These are phyloP conservation scores for Celoporthe dispersa DNA, from an alignment of 2,329 filamentous ascomycete genomes.

Conservation along the genomic window DNA sequence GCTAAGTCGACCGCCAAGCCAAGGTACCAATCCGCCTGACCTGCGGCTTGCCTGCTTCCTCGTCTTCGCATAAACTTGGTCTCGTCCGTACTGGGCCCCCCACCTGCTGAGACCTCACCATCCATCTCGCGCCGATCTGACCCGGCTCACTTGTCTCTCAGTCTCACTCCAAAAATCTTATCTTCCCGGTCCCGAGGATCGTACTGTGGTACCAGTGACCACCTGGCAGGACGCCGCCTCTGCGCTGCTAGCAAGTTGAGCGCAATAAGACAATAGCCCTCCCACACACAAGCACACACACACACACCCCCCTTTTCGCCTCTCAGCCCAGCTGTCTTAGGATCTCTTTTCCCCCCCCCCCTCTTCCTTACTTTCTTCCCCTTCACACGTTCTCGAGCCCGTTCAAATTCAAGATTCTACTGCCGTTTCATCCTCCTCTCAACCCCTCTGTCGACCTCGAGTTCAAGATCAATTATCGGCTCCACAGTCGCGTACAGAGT, in stretches of 20 bases:
- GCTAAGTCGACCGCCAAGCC: neutral
- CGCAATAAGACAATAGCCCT: constrained; percentile 28
- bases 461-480: constrained; percentile 13
- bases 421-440: neutral
- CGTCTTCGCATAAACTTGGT: constrained; percentile 22
- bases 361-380: neutral
- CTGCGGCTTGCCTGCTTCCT: constrained; percentile 13
- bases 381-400: neutral
- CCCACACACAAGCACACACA: constrained; percentile 18
- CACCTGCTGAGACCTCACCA: constrained; percentile 28
- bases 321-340: constrained; percentile 8
- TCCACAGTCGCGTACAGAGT: constrained; percentile 27
- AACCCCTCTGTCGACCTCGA: neutral
- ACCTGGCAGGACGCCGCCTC: constrained; percentile 23
- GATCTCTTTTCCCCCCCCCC: constrained; percentile 5
- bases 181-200: neutral
- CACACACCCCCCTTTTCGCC: neutral
- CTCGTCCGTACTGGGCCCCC: constrained; percentile 18
- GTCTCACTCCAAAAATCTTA: neutral
- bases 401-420: constrained; percentile 4
- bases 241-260: constrained; percentile 26
- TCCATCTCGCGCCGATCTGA: constrained; percentile 27
- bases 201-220: constrained; percentile 20
- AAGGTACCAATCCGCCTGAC: constrained; percentile 8
- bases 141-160: constrained; percentile 2